Evolutionary conservation across 768 basidiomycete genomes (phyloP).

Genomic region (Lactifluus hygrophoroides): DNA sequence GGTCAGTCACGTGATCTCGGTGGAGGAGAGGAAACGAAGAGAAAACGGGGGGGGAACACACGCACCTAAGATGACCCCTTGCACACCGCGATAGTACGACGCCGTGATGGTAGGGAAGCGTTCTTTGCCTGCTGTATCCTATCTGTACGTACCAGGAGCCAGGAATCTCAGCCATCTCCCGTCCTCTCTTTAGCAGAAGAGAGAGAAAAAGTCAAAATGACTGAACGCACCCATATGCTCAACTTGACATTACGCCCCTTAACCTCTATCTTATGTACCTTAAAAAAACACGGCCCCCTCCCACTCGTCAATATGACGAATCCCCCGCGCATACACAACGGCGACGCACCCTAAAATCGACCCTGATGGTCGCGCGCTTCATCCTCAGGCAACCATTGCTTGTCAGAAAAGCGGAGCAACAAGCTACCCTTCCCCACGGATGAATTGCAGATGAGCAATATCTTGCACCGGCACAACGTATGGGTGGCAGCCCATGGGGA

Average conservation of each 20-base stretch:
- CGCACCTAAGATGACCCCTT: conserved; percentile 70
- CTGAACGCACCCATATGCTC: conserved; percentile 83
- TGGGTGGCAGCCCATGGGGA: too few species aligned
- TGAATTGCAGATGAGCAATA: conserved; percentile 79
- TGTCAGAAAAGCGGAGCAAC: conserved; percentile 90
- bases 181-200: neutral
- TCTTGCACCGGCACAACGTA: too few species aligned
- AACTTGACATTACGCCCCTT: conserved; percentile 82
- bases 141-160: conserved; percentile 26
- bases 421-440: conserved; percentile 92
- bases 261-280: conserved; percentile 87
- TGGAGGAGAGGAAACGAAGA: conserved; percentile 23
- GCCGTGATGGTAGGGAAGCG: conserved; percentile 93
- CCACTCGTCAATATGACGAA: too few species aligned
- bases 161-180: neutral
- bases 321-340: too few species aligned
- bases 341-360: conserved; percentile 67
- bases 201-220: neutral
- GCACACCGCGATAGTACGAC: conserved; percentile 88
- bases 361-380: conserved; percentile 79
- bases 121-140: conserved; percentile 97
- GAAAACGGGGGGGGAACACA: neutral
- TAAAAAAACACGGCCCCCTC: neutral
- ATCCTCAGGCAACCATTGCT: conserved; percentile 89
- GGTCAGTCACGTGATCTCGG: neutral